Evolutionary conservation across 805 yeast genomes (phyloP), one percentile per base, ranked within the genome.

Genomic region (Myxozyma vanderwaltii): DNA sequence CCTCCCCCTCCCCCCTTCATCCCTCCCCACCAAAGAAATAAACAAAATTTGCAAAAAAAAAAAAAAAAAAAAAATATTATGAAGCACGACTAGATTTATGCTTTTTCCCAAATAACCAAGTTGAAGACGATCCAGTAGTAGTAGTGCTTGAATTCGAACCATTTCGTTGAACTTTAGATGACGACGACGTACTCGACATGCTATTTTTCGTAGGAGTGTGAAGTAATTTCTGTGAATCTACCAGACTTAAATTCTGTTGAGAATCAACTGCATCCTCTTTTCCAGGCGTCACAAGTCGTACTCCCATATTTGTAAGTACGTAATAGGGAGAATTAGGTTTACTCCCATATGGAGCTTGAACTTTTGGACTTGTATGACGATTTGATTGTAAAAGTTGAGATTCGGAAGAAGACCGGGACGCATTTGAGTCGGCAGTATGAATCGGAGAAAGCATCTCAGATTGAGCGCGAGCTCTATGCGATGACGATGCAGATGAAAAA

Each of bases 271-370:
- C 13, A 3, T 39, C 54, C 4, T 49, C 58, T 39, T 17, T 23
- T 12, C 58, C 54, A 6, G 62, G 58, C 29, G 51, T 44, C 39
- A 54, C 63, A 3, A 60, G 52, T 15, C 51, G 40, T 27, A 56
- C 58, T 13, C 63, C 63, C 41, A 40, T 36, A 36, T 48, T 60
- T 6, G 63, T 60, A 24, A 60, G 52, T n/a, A 55, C 54, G 40
- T 55, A 60, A 43, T 60, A 60, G 17, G 61, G 56, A 4, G 60
- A 21, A 24, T 56, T 46, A 19, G 56, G 56, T 1, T 35, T 46
- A 29, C 39, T 49, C 6, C 60, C 60, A 36, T 56, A 56, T 0
- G 60, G 60, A 13, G 60, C 60, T 21, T 56, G 48, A 4, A 26
- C 45, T 36, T 36, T 38, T 5, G 47, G 13, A 21, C n/a, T n/a